Evolutionary conservation across 1,139 yeast genomes (phyloP), one percentile per base, ranked within the genome.

Genomic region (Kodamaea plutei): DNA sequence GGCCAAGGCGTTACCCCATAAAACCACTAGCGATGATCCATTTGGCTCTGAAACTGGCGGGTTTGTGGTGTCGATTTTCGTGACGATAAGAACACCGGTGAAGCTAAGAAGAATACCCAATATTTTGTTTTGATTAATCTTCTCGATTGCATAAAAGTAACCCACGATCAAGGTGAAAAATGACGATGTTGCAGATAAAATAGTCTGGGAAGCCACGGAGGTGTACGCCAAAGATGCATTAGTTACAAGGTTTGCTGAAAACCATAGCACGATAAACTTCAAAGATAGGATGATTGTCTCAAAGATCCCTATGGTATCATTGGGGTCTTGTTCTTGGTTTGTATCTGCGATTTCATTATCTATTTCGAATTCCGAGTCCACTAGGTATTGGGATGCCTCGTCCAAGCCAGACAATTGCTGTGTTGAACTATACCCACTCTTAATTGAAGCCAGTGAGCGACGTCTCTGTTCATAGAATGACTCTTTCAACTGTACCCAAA

Each of bases 131-230:
- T 56, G 50, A 45, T 77, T 84, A 47, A 89, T 73, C 18, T 58
- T 60, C 56, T 91, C 98, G 6, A 88, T 74, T 18, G 78, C 64
- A 39, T 78, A 80, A 14, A 83, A 39, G 34, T 79, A 76, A 1
- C 97, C 97, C n/a, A 89, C 69, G 3, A 88, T 47, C 26, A 91
- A 68, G 0, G 98, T 91, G 71, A 91, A 91, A 52, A 91, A 88
- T 9, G 96, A 84, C 6, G 95, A 83, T 0, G 97, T 88, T 24
- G 96, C 83, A 6, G 95, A 82, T 26, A 91, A 60, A 21, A 91
- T 89, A 4, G 97, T 91, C 48, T 93, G 96, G 12, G 91, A 82
- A 7, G 95, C 94, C 18, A 89, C 97, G 8, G 91, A 80, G 0
- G 97, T 91, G 56, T 82, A 89, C 19, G 84, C 73, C 31, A 89